phyloP scores from a whole-genome alignment of 2,329 filamentous ascomycete genomes.

The Cytospora chrysosperma region DNA sequence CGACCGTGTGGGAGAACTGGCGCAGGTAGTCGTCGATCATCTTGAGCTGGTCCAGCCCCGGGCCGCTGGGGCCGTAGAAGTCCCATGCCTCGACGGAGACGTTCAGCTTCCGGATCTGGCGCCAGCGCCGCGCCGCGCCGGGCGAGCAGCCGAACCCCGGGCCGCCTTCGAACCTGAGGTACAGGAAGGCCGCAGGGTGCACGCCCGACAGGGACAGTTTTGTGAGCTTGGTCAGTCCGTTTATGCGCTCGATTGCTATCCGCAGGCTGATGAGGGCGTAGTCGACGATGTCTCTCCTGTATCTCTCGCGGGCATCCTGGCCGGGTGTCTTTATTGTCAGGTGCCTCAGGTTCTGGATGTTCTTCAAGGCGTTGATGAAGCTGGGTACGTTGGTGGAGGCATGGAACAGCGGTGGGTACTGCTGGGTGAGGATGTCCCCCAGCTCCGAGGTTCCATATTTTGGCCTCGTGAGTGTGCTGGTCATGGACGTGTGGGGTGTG shows the following conservation, averaged over 20 bases:
- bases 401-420: constrained; percentile 87
- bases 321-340: constrained; percentile 75
- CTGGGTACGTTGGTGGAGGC: constrained; percentile 83
- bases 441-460: constrained; percentile 80
- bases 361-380: constrained; percentile 72
- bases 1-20: constrained; percentile 63
- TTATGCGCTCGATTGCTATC: constrained; percentile 75
- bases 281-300: constrained; percentile 77
- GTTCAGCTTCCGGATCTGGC: constrained; percentile 71
- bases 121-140: constrained; percentile 70
- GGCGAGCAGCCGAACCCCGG: constrained; percentile 74
- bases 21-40: constrained; percentile 80
- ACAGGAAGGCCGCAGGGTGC: constrained; percentile 73
- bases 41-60: constrained; percentile 68
- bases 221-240: constrained; percentile 58
- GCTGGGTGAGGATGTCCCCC: constrained; percentile 77
- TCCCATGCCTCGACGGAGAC: constrained; percentile 72
- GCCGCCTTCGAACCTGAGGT: constrained; percentile 63
- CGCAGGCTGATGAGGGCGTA: constrained; percentile 85
- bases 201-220: constrained; percentile 72
- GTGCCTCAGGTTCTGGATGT: constrained; percentile 69
- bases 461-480: constrained; percentile 60
- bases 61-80: constrained; percentile 53
- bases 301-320: constrained; percentile 66
- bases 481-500: constrained; percentile 69